phyloP scores from a whole-genome alignment of 148 eudicot genomes.

The Chenopodium berlandieri region DNA sequence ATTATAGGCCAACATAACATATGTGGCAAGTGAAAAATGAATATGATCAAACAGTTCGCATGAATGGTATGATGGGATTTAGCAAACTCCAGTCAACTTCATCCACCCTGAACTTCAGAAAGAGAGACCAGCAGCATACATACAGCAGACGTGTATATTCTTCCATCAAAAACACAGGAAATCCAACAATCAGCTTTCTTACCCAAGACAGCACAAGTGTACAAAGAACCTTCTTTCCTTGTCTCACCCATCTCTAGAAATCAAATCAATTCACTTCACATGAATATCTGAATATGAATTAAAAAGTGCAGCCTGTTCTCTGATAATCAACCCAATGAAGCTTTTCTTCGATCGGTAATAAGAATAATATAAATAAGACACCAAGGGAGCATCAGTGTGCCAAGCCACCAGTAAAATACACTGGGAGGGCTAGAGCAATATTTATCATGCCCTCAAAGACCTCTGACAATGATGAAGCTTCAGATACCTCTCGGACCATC shows the following conservation, averaged over 20 bases:
- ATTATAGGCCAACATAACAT: neutral
- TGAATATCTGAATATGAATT: neutral
- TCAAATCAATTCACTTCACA: neutral
- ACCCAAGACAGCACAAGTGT: neutral
- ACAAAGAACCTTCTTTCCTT: neutral
- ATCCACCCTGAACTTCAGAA: neutral
- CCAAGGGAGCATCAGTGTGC: neutral
- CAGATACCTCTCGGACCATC: neutral
- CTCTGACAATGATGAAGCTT: neutral
- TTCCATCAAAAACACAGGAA: neutral
- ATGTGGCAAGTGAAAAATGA: neutral
- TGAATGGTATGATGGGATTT: neutral
- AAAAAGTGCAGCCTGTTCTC: neutral
- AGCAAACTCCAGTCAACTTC: conserved; percentile 6
- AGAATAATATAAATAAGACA: neutral
- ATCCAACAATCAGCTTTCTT: neutral
- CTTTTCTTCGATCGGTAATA: neutral
- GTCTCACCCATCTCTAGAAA: neutral
- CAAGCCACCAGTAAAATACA: neutral
- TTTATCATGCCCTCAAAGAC: neutral
- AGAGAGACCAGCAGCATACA: neutral
- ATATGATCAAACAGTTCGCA: neutral
- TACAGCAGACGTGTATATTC: neutral
- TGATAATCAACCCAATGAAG: neutral
- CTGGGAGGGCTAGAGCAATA: neutral